Base-by-base conservation (phyloP, 176 grass and related monocot species). In the Avena atlantica region DNA sequence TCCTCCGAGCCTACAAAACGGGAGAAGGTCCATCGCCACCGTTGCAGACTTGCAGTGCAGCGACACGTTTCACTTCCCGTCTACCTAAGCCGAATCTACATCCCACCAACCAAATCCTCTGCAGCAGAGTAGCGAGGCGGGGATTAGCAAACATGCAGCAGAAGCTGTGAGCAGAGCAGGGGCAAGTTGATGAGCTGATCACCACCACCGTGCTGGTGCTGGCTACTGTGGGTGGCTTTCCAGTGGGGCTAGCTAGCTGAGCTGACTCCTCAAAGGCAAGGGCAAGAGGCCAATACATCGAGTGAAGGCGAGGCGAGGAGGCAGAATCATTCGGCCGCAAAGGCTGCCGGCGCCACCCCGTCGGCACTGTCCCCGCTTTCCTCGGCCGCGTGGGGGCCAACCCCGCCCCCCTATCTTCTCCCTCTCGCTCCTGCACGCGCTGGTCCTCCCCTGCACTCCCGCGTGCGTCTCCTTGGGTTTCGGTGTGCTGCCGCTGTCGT, bases 321-420 rank as follows among this genome's bases (percentile, higher is more conserved):
- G 85, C 83, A 88, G 83, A 83, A 89, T 92, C 83, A 88, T 92
- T 92, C 78, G 52, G 77, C 86, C 27, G 86, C 76, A 88, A 88
- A 84, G 86, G 86, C 81, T 63, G 76, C 86, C 76, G 52, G 66
- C 74, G 87, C 64, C 81, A 84, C 63, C 63, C 71, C 81, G 85
- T 71, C 86, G 76, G 69, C 77, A 11, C 81, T 91, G 86, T 85
- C 83, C 73, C 90, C 86, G 82, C 86, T 91, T 91, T 91, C 83
- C 71, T 42, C 34, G 34, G 86, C 90, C 85, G 75, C 44, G n/a
- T 1, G 58, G 89, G 85, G 85, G 58, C 80, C 82, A 34, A 34
- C 31, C 31, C 53, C 47, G 42, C 23, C 13, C 71, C 23, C 13
- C 71, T 56, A 20, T 69, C 53, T 31, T 61, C 77, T 42, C 70